Conservation (phyloP, 257 asterid genomes). For the Anisodus acutangulus region DNA sequence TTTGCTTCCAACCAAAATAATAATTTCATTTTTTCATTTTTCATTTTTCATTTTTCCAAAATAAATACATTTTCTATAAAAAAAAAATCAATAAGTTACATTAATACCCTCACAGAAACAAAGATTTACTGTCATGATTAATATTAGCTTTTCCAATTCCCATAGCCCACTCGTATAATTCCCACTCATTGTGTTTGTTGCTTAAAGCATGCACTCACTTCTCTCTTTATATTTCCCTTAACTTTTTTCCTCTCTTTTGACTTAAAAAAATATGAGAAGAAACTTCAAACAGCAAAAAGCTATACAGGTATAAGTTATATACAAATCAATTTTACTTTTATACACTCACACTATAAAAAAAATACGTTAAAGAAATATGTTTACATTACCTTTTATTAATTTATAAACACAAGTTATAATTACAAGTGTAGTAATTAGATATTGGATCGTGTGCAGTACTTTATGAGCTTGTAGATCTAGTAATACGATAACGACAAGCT, state of each 20-base stretch:
- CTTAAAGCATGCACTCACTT: constrained; percentile 71
- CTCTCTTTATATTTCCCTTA: constrained; percentile 28
- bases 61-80: too few relatives aligned
- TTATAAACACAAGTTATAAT: too few relatives aligned
- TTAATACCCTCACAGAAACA: not conserved
- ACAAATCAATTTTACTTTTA: not conserved
- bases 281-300: constrained; percentile 8
- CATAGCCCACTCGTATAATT: constrained; percentile 47
- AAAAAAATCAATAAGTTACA: not conserved
- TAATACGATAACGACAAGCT: too few relatives aligned
- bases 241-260: constrained; percentile 22
- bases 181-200: constrained; percentile 85
- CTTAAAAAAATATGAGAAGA: not conserved
- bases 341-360: not conserved
- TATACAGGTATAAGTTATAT: not conserved
- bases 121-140: not conserved
- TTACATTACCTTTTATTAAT: not conserved
- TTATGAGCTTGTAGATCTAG: too few relatives aligned
- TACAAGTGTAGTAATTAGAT: too few relatives aligned
- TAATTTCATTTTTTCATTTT: not conserved
- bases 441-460: too few relatives aligned
- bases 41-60: not conserved
- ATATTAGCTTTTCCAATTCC: constrained; percentile 38
- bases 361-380: too few relatives aligned
- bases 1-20: constrained; percentile 37